These are phyloP conservation scores for Hypomyces rosellus DNA, from an alignment of 2,329 filamentous ascomycete species.

Conservation along the genomic window DNA sequence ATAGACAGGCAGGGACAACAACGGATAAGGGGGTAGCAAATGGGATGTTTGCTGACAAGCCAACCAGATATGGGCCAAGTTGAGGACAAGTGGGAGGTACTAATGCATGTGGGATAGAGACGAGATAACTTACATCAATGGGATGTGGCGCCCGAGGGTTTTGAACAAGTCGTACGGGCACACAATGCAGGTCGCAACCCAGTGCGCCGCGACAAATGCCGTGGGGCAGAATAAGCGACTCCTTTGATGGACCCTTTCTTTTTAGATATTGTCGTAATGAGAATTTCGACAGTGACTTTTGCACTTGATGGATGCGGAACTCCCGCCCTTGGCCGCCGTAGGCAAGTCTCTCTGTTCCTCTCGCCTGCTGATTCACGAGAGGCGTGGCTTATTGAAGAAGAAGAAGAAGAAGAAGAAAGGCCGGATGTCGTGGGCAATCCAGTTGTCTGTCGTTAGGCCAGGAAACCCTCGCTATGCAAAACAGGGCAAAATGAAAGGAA, in stretches of 20 bases:
- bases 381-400: no score
- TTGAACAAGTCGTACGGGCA: slow-evolving; percentile 5
- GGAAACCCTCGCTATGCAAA: no score
- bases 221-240: slow-evolving; percentile 9
- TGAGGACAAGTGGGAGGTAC: not conserved
- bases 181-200: not conserved
- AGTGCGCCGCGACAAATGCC: slow-evolving; percentile 1
- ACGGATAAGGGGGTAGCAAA: no score
- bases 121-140: slow-evolving; percentile 8
- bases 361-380: no score
- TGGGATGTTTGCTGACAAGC: no score
- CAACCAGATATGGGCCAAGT: not conserved
- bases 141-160: not conserved
- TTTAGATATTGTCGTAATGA: not conserved
- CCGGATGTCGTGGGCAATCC: no score
- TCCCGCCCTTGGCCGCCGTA: not conserved
- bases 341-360: not conserved
- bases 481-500: no score
- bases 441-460: no score
- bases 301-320: slow-evolving; percentile 1
- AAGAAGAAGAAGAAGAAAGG: no score
- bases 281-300: not conserved
- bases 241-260: not conserved
- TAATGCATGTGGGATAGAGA: not conserved
- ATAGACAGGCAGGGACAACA: not conserved